Percentiles rank a stretch among this genome's conserved stretches.
Conservation (phyloP, 192 early-diverging fungal genomes). For the Coemansia sp. region DNA sequence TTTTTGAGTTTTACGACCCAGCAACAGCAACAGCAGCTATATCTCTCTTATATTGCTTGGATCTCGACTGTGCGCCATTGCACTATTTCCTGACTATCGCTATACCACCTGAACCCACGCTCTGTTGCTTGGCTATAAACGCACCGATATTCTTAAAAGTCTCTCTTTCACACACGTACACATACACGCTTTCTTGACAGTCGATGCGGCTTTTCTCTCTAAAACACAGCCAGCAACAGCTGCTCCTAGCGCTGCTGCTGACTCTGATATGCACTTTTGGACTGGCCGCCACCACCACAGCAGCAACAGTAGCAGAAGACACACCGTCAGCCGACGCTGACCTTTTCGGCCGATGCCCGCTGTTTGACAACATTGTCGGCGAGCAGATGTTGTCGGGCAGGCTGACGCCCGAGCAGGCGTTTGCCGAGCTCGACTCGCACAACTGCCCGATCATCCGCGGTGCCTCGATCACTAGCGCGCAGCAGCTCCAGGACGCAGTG, state of each 20-base stretch:
- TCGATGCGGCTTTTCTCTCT: background rate
- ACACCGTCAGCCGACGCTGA: background rate
- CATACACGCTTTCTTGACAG: background rate
- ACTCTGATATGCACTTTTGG: background rate
- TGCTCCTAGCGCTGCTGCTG: background rate
- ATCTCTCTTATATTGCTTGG: no score
- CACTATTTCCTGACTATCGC: no score
- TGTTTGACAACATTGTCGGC: conserved; percentile 45
- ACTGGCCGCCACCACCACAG: no score
- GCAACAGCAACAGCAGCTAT: no score
- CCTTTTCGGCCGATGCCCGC: conserved; percentile 43
- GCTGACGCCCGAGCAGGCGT: conserved; percentile 47
- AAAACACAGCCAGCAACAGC: background rate
- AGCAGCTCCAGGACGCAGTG: conserved; percentile 37
- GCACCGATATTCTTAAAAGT: no score
- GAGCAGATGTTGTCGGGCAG: conserved; percentile 39
- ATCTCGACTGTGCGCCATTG: no score
- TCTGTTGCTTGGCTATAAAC: background rate
- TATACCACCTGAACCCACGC: no score
- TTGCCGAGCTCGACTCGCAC: conserved; percentile 49
- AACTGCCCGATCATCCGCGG: conserved; percentile 55
- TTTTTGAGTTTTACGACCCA: no score
- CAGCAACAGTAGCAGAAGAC: background rate
- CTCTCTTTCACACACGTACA: no score
- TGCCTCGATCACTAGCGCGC: conserved; percentile 41